Percentiles rank a stretch among this genome's conserved stretches.
phyloP scores from a whole-genome alignment of 495 filamentous ascomycete species.

The Friedmanniomyces simplex region DNA sequence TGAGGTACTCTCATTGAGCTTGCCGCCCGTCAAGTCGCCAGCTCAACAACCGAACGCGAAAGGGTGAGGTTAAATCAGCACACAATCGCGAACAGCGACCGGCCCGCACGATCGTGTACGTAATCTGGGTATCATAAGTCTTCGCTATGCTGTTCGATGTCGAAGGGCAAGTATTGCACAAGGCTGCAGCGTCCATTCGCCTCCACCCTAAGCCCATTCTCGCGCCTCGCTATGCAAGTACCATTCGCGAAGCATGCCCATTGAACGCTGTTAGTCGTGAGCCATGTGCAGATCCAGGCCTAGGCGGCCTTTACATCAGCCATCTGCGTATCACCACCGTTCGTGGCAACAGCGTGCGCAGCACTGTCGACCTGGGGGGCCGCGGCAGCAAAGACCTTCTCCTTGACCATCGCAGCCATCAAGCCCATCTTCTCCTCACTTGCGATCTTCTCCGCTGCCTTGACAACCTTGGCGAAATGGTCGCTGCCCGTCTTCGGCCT shows the following conservation, averaged over 20 bases:
- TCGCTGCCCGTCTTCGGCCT: conserved; percentile 18
- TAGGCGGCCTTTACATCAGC: conserved; percentile 14
- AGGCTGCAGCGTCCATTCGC: neutral
- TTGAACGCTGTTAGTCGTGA: neutral
- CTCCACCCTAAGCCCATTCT: neutral
- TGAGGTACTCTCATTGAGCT: too few species aligned
- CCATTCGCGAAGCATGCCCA: too few species aligned
- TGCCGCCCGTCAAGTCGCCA: too few species aligned
- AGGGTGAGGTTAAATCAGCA: too few species aligned
- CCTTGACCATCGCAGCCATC: conserved; percentile 73
- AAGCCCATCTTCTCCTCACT: conserved; percentile 80
- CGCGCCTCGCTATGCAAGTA: neutral
- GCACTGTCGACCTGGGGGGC: neutral
- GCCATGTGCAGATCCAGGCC: neutral
- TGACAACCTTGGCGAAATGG: conserved; percentile 68
- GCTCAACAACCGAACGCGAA: too few species aligned
- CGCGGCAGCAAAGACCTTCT: conserved; percentile 53
- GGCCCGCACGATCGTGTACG: neutral
- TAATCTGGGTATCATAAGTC: neutral
- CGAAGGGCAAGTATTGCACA: neutral
- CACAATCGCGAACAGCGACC: too few species aligned
- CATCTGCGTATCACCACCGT: conserved; percentile 20
- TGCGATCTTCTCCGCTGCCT: conserved; percentile 68
- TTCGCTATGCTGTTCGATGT: neutral
- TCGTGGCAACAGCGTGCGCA: conserved; percentile 1